Evolutionary conservation across 768 basidiomycete genomes (phyloP).

Genomic region (Lactifluus pinguis): DNA sequence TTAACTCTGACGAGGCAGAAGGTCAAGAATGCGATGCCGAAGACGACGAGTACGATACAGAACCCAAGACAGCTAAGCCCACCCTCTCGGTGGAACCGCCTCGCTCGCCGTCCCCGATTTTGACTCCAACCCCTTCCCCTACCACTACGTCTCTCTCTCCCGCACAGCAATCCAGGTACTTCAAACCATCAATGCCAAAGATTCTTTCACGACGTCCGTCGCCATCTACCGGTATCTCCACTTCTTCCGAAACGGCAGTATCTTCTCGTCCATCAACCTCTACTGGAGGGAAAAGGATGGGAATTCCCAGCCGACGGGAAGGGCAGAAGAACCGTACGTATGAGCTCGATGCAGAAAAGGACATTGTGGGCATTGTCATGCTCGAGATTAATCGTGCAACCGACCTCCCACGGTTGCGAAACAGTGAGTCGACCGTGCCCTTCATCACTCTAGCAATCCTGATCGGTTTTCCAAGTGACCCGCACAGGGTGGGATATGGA

Average conservation of each 20-base stretch:
- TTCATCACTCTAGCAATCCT: neutral
- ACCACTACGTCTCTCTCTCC: slow-evolving; percentile 21
- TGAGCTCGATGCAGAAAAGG: slow-evolving; percentile 62
- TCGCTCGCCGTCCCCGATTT: slow-evolving; percentile 1
- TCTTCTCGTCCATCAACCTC: slow-evolving; percentile 10
- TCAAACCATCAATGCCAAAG: slow-evolving; percentile 26
- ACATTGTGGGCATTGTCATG: slow-evolving; percentile 92
- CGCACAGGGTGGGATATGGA: slow-evolving; percentile 94
- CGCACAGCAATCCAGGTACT: slow-evolving; percentile 22
- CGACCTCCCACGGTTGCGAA: slow-evolving; percentile 79
- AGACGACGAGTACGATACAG: slow-evolving; percentile 27
- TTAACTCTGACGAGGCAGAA: slow-evolving; percentile 32
- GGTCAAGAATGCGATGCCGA: slow-evolving; percentile 23
- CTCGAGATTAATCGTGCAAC: slow-evolving; percentile 79
- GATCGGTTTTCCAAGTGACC: slow-evolving; percentile 44
- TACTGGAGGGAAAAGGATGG: slow-evolving; percentile 23
- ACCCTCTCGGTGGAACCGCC: neutral
- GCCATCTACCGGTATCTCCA: slow-evolving; percentile 24
- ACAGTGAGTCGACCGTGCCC: slow-evolving; percentile 48
- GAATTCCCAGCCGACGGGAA: slow-evolving; percentile 34
- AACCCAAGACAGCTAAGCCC: slow-evolving; percentile 8
- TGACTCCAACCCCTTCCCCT: slow-evolving; percentile 11
- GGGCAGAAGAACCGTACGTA: slow-evolving; percentile 34
- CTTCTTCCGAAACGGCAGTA: slow-evolving; percentile 22
- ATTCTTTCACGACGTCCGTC: slow-evolving; percentile 29